These are phyloP conservation scores for Hemisphaericaspora xylofermentans DNA, from an alignment of 1,139 yeast species.

Conservation along the genomic window DNA sequence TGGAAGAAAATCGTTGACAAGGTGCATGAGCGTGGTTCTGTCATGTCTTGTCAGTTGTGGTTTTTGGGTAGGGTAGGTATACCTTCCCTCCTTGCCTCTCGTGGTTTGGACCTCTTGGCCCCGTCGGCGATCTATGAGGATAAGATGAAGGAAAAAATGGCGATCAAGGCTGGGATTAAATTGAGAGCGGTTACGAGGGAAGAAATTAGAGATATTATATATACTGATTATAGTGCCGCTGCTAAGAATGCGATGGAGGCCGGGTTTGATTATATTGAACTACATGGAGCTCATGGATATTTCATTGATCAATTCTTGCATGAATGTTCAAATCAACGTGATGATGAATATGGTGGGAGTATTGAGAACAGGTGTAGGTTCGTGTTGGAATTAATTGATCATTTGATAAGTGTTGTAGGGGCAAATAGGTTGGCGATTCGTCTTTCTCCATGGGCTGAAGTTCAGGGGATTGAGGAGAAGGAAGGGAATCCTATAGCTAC, in stretches of 20 bases:
- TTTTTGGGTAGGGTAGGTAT: slow-evolving; percentile 55
- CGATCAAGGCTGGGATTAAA: slow-evolving; percentile 29
- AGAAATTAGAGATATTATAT: slow-evolving; percentile 41
- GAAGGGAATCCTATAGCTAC: slow-evolving; percentile 34
- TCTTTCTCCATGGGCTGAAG: slow-evolving; percentile 57
- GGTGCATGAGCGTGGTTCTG: slow-evolving; percentile 55
- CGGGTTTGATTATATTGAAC: slow-evolving; percentile 69
- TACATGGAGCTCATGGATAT: slow-evolving; percentile 72
- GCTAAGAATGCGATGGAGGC: slow-evolving; percentile 51
- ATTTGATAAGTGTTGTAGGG: slow-evolving; percentile 50
- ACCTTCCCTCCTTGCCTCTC: slow-evolving; percentile 38
- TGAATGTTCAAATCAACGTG: slow-evolving; percentile 49
- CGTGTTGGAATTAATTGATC: slow-evolving; percentile 56
- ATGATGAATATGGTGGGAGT: slow-evolving; percentile 54
- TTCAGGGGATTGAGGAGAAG: slow-evolving; percentile 42
- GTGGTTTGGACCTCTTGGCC: slow-evolving; percentile 26
- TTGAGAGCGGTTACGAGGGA: slow-evolving; percentile 41
- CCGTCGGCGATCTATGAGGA: slow-evolving; percentile 25
- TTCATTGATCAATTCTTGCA: slow-evolving; percentile 59
- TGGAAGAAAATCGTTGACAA: slow-evolving; percentile 52
- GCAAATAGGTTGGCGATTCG: slow-evolving; percentile 54
- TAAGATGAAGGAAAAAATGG: slow-evolving; percentile 22
- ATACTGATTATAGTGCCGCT: slow-evolving; percentile 37
- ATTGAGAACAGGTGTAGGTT: slow-evolving; percentile 66
- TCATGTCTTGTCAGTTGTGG: slow-evolving; percentile 58